Conservation (phyloP, 2,329 filamentous ascomycete genomes). For the Ascochyta lentis region DNA sequence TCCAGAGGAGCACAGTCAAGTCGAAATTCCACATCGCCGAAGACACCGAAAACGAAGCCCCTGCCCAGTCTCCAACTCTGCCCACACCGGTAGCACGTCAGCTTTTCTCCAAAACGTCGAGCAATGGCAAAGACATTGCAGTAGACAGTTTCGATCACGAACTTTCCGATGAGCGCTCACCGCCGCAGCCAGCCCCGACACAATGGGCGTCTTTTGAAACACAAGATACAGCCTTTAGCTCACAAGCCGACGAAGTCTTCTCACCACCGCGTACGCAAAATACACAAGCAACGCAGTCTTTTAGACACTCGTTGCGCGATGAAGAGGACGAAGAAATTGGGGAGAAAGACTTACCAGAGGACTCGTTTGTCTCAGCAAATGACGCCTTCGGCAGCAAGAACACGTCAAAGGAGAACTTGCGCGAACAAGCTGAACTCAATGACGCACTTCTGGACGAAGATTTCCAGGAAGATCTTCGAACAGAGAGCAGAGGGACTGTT, state of each 20-base stretch:
- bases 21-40: conserved; percentile 67
- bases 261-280: conserved; percentile 41
- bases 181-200: conserved; percentile 28
- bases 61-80: conserved; percentile 31
- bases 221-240: conserved; percentile 39
- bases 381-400: conserved; percentile 49
- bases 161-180: conserved; percentile 10
- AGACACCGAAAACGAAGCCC: conserved; percentile 53
- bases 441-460: conserved; percentile 45
- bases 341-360: conserved; percentile 44
- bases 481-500: conserved; percentile 32
- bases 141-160: conserved; percentile 29
- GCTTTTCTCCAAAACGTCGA: conserved; percentile 36
- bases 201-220: conserved; percentile 41
- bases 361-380: conserved; percentile 58
- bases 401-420: conserved; percentile 36
- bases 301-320: conserved; percentile 31
- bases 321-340: conserved; percentile 22
- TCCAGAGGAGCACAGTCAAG: conserved; percentile 63
- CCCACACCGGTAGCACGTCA: conserved; percentile 38
- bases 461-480: conserved; percentile 25
- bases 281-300: conserved; percentile 45
- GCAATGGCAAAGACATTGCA: conserved; percentile 39
- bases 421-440: conserved; percentile 27
- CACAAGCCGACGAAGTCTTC: conserved; percentile 40